Evolutionary conservation across 495 filamentous ascomycete genomes (phyloP).

Genomic region (Hamigera avellanea): DNA sequence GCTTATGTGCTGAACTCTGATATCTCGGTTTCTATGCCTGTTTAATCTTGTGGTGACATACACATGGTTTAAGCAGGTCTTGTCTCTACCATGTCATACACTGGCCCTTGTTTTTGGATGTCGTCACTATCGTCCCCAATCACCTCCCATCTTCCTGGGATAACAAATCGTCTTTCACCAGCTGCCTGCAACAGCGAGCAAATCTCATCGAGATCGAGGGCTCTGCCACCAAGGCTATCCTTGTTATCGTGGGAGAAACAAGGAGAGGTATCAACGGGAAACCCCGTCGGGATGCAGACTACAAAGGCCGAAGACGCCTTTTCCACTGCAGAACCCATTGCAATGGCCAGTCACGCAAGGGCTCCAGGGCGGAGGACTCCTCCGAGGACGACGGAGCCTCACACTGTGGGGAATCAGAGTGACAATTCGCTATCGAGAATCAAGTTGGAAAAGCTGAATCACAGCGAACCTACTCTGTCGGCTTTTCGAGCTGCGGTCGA

Average conservation of each 20-base stretch:
- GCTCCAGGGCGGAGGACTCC: background rate
- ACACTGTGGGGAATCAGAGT: no score
- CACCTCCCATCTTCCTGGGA: constrained; percentile 23
- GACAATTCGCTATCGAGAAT: no score
- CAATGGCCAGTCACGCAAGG: background rate
- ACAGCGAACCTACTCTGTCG: constrained; percentile 8
- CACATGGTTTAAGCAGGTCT: background rate
- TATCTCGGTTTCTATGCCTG: background rate
- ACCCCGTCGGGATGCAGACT: constrained; percentile 21
- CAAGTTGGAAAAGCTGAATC: no score
- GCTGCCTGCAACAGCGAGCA: constrained; percentile 22
- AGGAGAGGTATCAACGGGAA: constrained; percentile 7
- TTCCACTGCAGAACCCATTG: constrained; percentile 1
- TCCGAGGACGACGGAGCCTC: no score
- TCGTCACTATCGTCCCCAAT: constrained; percentile 26
- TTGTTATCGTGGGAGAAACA: constrained; percentile 13
- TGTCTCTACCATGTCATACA: constrained; percentile 30
- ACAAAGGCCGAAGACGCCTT: constrained; percentile 28
- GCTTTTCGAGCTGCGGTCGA: constrained; percentile 8
- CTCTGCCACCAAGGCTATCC: constrained; percentile 11
- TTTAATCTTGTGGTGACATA: background rate
- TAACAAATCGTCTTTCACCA: constrained; percentile 22
- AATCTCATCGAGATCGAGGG: constrained; percentile 12
- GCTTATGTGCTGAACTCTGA: background rate
- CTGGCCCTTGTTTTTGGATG: constrained; percentile 32